Conservation (phyloP, 2,329 filamentous ascomycete species). For the Coniochaeta ligniaria region DNA sequence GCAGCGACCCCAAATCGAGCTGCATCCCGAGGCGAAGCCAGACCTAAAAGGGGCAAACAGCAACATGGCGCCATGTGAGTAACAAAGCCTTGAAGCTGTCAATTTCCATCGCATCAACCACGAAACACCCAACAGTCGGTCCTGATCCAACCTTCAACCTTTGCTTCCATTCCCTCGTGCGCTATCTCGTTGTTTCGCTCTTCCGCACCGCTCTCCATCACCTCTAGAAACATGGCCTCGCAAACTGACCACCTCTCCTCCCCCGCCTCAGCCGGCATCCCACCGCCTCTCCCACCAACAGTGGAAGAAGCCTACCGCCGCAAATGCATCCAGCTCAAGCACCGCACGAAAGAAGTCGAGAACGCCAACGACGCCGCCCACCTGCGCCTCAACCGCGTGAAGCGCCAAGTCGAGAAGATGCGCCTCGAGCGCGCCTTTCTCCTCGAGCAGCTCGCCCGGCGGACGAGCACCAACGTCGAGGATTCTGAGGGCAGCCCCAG, state of each 20-base stretch:
- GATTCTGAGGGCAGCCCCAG: conserved; percentile 75
- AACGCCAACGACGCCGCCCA: conserved; percentile 81
- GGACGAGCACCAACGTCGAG: conserved; percentile 67
- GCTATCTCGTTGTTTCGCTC: not conserved
- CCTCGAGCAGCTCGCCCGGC: conserved; percentile 64
- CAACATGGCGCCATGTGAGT: not conserved
- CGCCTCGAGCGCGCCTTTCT: conserved; percentile 76
- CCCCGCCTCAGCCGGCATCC: conserved; percentile 31
- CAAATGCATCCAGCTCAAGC: conserved; percentile 93
- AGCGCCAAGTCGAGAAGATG: conserved; percentile 84
- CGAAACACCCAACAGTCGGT: not conserved
- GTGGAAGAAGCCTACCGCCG: conserved; percentile 93
- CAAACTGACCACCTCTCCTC: conserved; percentile 26
- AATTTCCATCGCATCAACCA: not conserved
- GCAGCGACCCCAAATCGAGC: not conserved
- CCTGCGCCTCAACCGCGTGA: conserved; percentile 69
- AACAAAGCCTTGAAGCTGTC: not conserved
- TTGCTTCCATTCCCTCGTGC: not conserved
- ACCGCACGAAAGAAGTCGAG: conserved; percentile 86
- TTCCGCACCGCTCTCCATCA: not conserved
- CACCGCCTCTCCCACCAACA: conserved; percentile 68
- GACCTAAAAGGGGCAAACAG: not conserved
- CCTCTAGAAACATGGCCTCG: conserved; percentile 9
- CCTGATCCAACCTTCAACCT: not conserved
- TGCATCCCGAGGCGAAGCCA: not conserved